Conservation (phyloP, 2,329 filamentous ascomycete genomes). For the Colletotrichum sp. region DNA sequence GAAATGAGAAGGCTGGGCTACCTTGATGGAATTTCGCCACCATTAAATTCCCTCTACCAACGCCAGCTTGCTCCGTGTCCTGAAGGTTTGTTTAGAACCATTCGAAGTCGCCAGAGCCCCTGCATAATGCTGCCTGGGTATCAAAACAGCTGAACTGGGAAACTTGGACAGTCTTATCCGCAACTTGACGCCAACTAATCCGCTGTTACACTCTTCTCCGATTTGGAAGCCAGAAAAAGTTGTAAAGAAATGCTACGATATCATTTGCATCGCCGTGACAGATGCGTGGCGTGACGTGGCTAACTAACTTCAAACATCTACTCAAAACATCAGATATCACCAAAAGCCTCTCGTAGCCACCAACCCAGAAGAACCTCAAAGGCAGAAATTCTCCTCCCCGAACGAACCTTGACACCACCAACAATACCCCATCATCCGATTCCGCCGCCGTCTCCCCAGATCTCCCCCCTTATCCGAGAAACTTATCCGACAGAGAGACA, state of each 20-base stretch:
- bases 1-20: background rate
- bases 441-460: background rate
- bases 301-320: too few species aligned
- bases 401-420: background rate
- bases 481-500: background rate
- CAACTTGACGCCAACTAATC: too few species aligned
- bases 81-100: background rate
- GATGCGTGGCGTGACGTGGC: too few species aligned
- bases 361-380: background rate
- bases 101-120: too few species aligned
- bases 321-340: background rate
- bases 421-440: background rate
- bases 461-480: background rate
- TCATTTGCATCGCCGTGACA: too few species aligned
- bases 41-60: rapidly evolving
- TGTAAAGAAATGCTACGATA: too few species aligned
- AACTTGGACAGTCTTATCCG: too few species aligned
- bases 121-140: too few species aligned
- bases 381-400: background rate
- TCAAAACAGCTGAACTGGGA: too few species aligned
- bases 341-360: background rate
- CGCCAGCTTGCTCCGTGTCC: background rate
- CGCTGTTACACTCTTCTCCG: too few species aligned
- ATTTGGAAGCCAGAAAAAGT: too few species aligned
- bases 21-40: background rate